Evolutionary conservation across 352 stramenopile genomes (phyloP).

Genomic region (Aphanomyces astaci): DNA sequence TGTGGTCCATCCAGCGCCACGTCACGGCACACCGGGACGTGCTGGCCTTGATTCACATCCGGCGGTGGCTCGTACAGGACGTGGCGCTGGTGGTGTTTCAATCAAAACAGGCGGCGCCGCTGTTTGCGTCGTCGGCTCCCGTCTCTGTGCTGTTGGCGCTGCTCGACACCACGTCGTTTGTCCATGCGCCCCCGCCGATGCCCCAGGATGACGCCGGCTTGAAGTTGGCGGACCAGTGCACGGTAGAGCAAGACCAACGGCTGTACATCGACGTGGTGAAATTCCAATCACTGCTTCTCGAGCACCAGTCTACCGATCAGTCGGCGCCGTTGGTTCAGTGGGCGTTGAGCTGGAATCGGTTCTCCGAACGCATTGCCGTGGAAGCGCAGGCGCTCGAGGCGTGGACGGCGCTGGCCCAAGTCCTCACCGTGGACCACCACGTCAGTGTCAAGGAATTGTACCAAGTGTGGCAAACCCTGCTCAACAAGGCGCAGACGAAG

Average conservation of each 20-base stretch:
- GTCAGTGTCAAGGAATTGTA: constrained; percentile 54
- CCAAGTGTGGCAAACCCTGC: constrained; percentile 46
- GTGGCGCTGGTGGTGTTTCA: constrained; percentile 31
- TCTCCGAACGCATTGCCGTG: constrained; percentile 71
- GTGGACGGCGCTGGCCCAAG: constrained; percentile 63
- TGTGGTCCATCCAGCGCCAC: constrained; percentile 1
- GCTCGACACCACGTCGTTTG: constrained; percentile 1
- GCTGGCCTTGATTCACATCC: constrained; percentile 52
- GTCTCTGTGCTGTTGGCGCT: not conserved
- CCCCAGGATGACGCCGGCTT: not conserved
- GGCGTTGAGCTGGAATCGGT: constrained; percentile 79
- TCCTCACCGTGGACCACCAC: constrained; percentile 74
- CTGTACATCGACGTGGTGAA: constrained; percentile 61
- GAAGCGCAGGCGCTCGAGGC: constrained; percentile 75
- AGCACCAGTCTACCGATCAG: not conserved
- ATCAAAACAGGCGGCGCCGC: not conserved
- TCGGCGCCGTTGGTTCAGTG: constrained; percentile 54
- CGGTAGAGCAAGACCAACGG: constrained; percentile 4
- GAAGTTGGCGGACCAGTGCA: constrained; percentile 2
- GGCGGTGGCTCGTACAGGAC: constrained; percentile 77
- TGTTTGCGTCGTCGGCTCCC: not conserved
- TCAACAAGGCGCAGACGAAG: constrained; percentile 55
- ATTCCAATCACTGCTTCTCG: constrained; percentile 5
- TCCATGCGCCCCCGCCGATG: not conserved
- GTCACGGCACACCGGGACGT: not conserved